Evolutionary conservation across 2,329 filamentous ascomycete species (phyloP).

Genomic region (Fusarium camptoceras): DNA sequence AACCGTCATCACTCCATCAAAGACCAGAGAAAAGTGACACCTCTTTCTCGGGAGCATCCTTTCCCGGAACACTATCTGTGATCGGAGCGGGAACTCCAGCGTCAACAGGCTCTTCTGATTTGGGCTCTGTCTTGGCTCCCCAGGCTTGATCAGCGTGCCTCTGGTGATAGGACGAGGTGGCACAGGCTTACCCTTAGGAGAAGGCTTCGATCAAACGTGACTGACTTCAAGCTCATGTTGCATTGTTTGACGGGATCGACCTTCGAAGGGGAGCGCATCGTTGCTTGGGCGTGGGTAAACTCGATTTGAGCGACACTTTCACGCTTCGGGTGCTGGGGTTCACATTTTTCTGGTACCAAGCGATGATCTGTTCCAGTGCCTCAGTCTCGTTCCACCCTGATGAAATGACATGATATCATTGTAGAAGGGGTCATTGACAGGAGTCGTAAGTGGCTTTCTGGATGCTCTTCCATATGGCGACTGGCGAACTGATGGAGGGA

Average conservation of each 20-base stretch:
- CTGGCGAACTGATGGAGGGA: neutral
- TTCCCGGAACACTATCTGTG: constrained; percentile 32
- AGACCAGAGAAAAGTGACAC: constrained; percentile 48
- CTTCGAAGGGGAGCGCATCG: neutral
- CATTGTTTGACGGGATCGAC: too few species aligned
- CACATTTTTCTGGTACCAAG: neutral
- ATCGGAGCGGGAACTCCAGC: constrained; percentile 16
- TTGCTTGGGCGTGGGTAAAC: neutral
- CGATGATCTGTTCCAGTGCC: neutral
- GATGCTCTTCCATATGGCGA: neutral
- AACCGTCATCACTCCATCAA: constrained; percentile 57
- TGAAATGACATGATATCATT: neutral
- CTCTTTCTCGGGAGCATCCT: constrained; percentile 41
- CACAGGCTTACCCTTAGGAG: too few species aligned
- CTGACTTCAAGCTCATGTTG: too few species aligned
- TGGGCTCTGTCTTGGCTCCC: constrained; percentile 78
- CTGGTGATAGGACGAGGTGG: too few species aligned
- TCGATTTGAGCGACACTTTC: neutral
- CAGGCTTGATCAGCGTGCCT: too few species aligned
- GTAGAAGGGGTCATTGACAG: neutral
- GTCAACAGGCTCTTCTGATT: constrained; percentile 53
- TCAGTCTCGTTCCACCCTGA: neutral
- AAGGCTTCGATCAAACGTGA: too few species aligned
- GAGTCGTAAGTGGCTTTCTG: too few species aligned
- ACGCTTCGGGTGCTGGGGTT: neutral